Conservation (phyloP, 345 rosid genomes). For the Rhizophora mangle region DNA sequence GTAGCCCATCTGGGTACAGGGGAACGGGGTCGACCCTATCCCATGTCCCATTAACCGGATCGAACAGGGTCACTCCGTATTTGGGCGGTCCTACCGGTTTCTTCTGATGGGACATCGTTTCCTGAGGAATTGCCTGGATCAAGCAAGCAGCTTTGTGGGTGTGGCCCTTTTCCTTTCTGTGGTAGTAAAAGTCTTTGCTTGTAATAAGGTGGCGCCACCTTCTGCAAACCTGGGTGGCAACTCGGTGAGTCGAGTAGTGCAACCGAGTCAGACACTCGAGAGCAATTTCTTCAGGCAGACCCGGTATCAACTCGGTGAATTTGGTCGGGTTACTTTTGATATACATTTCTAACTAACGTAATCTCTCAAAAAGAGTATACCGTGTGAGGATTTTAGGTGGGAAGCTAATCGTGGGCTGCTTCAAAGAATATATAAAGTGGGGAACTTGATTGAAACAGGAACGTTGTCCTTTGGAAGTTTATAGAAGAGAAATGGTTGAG, state of each 20-base stretch:
- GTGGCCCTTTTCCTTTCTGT: slow-evolving; percentile 33
- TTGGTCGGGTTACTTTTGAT: slow-evolving; percentile 1
- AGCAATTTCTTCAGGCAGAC: slow-evolving; percentile 51
- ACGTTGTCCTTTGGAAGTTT: no score
- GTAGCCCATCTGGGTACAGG: slow-evolving; percentile 48
- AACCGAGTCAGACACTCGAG: slow-evolving; percentile 55
- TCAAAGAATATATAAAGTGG: no score
- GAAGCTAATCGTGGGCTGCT: no score
- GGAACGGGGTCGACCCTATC: slow-evolving; percentile 43
- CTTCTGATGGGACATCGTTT: slow-evolving; percentile 1
- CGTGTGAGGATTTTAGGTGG: no score
- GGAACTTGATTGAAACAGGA: no score
- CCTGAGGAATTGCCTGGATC: slow-evolving; percentile 35
- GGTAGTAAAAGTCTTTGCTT: slow-evolving; percentile 43
- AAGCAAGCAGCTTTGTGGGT: slow-evolving; percentile 54
- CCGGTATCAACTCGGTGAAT: slow-evolving; percentile 40
- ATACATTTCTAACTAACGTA: no score
- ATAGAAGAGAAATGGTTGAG: no score
- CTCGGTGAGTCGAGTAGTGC: slow-evolving; percentile 40
- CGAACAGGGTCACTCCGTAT: slow-evolving; percentile 42
- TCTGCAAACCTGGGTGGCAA: slow-evolving; percentile 48
- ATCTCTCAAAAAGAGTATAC: no score
- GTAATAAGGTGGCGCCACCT: slow-evolving; percentile 48
- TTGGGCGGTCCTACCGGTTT: slow-evolving; percentile 33
- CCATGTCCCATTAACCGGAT: slow-evolving; percentile 41